Conservation (phyloP, 768 basidiomycete species). For the Termitomyces sp. region DNA sequence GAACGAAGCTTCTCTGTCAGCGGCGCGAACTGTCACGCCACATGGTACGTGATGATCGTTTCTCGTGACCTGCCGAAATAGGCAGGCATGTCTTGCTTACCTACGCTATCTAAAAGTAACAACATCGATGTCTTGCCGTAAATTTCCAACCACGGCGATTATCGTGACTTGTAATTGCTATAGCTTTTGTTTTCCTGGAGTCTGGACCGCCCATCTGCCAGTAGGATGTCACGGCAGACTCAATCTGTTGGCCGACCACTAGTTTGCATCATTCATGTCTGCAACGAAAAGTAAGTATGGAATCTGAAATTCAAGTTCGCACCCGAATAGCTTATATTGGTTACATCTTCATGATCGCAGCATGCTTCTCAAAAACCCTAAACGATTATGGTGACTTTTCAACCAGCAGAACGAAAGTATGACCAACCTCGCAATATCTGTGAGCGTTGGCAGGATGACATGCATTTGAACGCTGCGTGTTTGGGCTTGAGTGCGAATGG, state of each 20-base stretch:
- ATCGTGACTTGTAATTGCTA: too few species aligned
- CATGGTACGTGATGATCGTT: neutral
- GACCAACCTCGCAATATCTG: neutral
- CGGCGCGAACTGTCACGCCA: neutral
- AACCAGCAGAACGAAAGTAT: neutral
- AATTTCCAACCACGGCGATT: too few species aligned
- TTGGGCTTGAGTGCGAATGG: too few species aligned
- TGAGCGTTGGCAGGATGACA: neutral
- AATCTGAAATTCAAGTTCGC: neutral
- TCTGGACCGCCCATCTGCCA: neutral
- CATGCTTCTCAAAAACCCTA: neutral
- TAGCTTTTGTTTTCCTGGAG: neutral
- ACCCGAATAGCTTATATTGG: neutral
- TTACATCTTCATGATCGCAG: neutral
- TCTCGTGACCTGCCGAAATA: neutral
- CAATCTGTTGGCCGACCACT: neutral
- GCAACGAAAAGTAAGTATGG: neutral
- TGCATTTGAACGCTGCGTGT: too few species aligned
- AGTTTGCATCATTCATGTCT: neutral
- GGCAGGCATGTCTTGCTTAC: neutral
- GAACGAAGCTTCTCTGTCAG: neutral
- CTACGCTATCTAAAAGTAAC: too few species aligned
- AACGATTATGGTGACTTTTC: neutral
- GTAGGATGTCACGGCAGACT: neutral
- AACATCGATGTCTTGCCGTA: too few species aligned